Conservation (phyloP, 257 asterid genomes). For the Thymus quinquecostatus region DNA sequence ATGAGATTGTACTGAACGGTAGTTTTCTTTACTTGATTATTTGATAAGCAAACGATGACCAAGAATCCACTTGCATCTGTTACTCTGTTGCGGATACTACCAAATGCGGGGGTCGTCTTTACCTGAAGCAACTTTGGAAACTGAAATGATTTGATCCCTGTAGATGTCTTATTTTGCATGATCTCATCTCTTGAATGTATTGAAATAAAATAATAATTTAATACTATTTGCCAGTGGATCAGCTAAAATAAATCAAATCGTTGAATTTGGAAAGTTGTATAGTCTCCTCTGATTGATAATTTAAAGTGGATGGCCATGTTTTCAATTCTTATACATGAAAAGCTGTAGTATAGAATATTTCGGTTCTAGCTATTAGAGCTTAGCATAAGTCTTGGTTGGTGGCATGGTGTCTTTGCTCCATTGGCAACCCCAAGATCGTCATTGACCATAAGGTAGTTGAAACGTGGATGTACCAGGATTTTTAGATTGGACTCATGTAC, state of each 20-base stretch:
- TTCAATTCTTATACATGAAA: not conserved
- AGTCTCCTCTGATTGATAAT: not conserved
- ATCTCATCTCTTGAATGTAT: not conserved
- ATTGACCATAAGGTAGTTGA: not conserved
- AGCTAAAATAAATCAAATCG: not conserved
- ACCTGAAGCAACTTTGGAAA: not conserved
- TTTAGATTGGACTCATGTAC: not conserved
- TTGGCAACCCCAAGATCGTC: not conserved
- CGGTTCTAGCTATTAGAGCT: not conserved
- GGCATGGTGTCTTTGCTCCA: conserved; percentile 7
- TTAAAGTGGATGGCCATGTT: not conserved
- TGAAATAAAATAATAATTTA: not conserved
- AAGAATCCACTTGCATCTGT: not conserved
- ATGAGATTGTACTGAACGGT: not conserved
- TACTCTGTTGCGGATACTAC: no score
- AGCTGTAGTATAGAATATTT: not conserved
- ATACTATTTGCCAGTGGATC: not conserved
- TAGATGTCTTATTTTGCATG: conserved; percentile 7
- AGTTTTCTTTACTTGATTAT: not conserved
- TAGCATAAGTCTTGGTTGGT: not conserved
- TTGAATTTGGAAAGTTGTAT: not conserved
- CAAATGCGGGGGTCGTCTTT: not conserved
- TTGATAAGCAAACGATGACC: not conserved
- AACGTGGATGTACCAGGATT: no score
- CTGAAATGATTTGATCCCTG: not conserved